Conservation (phyloP, 2,329 filamentous ascomycete genomes). For the Fusarium sp. region DNA sequence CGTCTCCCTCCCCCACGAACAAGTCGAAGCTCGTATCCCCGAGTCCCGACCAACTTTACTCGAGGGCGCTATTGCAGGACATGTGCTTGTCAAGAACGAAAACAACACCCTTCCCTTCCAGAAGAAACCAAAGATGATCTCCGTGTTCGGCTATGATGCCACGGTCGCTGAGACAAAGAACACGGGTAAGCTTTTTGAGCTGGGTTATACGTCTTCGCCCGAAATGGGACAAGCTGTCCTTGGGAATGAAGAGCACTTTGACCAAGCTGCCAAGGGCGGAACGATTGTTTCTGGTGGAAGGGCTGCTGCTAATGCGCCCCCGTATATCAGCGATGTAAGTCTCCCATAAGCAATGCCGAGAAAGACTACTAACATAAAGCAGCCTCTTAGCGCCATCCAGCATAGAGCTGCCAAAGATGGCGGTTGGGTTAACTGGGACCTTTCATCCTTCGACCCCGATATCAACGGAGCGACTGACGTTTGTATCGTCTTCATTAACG, state of each 20-base stretch:
- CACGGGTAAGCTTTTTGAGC: slow-evolving; percentile 56
- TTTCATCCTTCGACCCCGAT: slow-evolving; percentile 46
- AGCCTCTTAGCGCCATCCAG: slow-evolving; percentile 56
- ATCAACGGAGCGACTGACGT: slow-evolving; percentile 62
- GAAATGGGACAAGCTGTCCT: slow-evolving; percentile 59
- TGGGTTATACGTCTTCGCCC: slow-evolving; percentile 59
- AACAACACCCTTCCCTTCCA: slow-evolving; percentile 70
- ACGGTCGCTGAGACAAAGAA: slow-evolving; percentile 59
- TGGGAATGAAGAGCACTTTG: slow-evolving; percentile 56
- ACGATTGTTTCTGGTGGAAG: slow-evolving; percentile 64
- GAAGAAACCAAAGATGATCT: slow-evolving; percentile 64
- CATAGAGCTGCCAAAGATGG: slow-evolving; percentile 62
- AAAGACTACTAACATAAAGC: background rate
- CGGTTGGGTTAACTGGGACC: slow-evolving; percentile 65
- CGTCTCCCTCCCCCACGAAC: slow-evolving; percentile 59
- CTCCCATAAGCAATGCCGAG: accelerated
- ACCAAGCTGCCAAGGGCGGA: slow-evolving; percentile 62
- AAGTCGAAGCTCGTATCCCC: slow-evolving; percentile 62
- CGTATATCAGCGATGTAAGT: slow-evolving; percentile 61
- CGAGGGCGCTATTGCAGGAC: slow-evolving; percentile 68
- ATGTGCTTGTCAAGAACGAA: slow-evolving; percentile 79
- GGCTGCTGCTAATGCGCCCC: slow-evolving; percentile 61
- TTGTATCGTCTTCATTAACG: slow-evolving; percentile 85
- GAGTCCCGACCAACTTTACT: slow-evolving; percentile 57
- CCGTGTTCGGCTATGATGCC: slow-evolving; percentile 74